Base-by-base conservation (phyloP, 805 yeast species). In the Lipomyces anomalus region DNA sequence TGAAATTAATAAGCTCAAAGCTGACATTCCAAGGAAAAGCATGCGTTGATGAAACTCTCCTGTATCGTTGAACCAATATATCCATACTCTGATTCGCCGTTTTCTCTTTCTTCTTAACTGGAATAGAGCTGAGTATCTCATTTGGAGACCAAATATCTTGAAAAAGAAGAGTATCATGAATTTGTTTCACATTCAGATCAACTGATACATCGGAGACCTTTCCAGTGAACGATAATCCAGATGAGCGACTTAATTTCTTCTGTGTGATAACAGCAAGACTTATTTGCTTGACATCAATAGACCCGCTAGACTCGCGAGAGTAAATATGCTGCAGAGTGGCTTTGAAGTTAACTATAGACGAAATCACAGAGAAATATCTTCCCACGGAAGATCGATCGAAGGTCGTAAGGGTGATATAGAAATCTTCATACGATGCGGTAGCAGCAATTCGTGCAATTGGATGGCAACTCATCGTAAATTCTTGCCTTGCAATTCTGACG, bases 391-490 rank as follows among this genome's bases (percentile, higher is more conserved):
- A 68, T 3, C 70, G 53, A 9, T 63, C 56, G n/a, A 61, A 74
- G 0, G 85, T 69, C 35, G 75, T 74, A 6, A 82, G 52, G 40
- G 77, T 76, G 29, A 86, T 54, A 20, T 72, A 75, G n/a, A 86
- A 74, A 0, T 82, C 80, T 18, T 79, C 82, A 20, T 82, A 73
- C 5, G 87, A 83, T 13, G 87, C 80, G 29, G 83, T 76, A 0
- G 97, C 94, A 32, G 87, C 88, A 1, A 92, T 92, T 60, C 85
- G 87, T 0, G 97, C 97, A 16, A 81, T 81, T 1, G 98, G 98
- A 50, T 85, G 90, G 71, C 98, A 92, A 55, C 95, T 84, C 43
- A 92, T 68, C 2, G 83, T 75, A 20, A 92, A 61, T 36, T 75
- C 76, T 61, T 92, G 98, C 28, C 80, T 75, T 18, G 79, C 88